Evolutionary conservation across 352 stramenopile species (phyloP), one percentile per base, ranked within the genome.

Genomic region (Globisporangium viniferum): DNA sequence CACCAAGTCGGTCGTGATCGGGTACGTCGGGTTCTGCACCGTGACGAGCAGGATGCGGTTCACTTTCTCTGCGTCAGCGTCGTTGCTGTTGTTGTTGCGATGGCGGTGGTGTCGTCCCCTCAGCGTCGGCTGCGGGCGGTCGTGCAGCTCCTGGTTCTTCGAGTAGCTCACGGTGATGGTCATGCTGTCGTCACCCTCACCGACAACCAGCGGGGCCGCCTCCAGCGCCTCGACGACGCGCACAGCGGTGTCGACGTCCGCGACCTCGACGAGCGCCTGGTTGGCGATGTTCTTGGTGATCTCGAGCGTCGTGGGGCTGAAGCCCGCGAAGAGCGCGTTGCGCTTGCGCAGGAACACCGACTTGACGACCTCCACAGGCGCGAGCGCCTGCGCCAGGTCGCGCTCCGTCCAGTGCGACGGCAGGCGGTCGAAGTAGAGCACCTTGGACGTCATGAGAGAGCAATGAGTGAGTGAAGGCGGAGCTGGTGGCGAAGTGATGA

Each of bases 11-110:
- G 77, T 82, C 41, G 79, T 84, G 69, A 90, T 82, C 10, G 78
- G 79, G 46, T 84, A 85, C 62, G 77, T 86, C 27, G 81, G 79
- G 66, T 87, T 88, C 68, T 90, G 81, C 49, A 90, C 76, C n/a
- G 81, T 90, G 18, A 88, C 77, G 27, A 90, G 75, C 69, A 90
- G 48, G 59, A 90, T 90, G 58, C 79, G 79, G 59, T 90, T 88
- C 65, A 63, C 70, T 31, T 75, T 71, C 6, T 49, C 71, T 29
- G 59, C 41, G 31, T 66, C 27, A 3, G 12, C 3, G 12, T 33
- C 39, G 3, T 69, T 59, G 39, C 35, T 35, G 10, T 53, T 36
- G 12, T 64, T 35, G 18, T 39, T 39, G n/a, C 36, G 35, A 5
- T 70, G 44, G n/a, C 68, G 56, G 15, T 67, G 59, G 20, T 63